A percentile compares a stretch with the other conserved stretches of the same genome.
Conservation (phyloP, 2,329 filamentous ascomycete genomes). For the Beauveria pseudobassiana region DNA sequence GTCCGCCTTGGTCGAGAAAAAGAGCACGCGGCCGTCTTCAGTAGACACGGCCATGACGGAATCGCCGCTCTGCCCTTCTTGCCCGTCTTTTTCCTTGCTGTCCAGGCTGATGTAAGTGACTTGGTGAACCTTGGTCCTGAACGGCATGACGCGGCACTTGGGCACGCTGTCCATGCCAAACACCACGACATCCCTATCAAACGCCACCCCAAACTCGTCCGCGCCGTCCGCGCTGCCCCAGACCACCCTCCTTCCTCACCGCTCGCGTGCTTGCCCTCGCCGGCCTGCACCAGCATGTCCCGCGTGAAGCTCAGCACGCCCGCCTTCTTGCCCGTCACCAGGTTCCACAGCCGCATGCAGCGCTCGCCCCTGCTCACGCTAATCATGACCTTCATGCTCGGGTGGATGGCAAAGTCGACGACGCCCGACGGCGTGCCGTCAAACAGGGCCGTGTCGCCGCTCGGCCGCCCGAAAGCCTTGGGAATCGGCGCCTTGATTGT, state of each 20-base stretch:
- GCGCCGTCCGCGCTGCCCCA: slow-evolving; percentile 67
- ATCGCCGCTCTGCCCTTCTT: slow-evolving; percentile 15
- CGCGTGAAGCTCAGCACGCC: slow-evolving; percentile 80
- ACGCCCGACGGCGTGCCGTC: slow-evolving; percentile 80
- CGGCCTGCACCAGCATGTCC: slow-evolving; percentile 64
- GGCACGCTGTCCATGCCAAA: slow-evolving; percentile 86
- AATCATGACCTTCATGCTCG: slow-evolving; percentile 94
- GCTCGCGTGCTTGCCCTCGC: slow-evolving; percentile 66
- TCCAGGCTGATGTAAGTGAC: slow-evolving; percentile 59
- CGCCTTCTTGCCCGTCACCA: slow-evolving; percentile 93
- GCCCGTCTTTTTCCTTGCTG: not conserved
- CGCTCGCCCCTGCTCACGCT: slow-evolving; percentile 84
- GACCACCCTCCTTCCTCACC: slow-evolving; percentile 73
- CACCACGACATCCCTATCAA: slow-evolving; percentile 76
- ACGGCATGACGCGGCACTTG: slow-evolving; percentile 63
- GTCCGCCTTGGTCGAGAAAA: slow-evolving; percentile 62
- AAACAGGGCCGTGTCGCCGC: slow-evolving; percentile 78
- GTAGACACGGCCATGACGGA: slow-evolving; percentile 70
- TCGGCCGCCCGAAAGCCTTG: slow-evolving; percentile 71
- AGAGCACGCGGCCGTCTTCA: slow-evolving; percentile 80
- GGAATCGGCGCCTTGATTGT: slow-evolving; percentile 84
- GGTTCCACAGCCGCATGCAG: slow-evolving; percentile 90
- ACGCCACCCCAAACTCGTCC: slow-evolving; percentile 82
- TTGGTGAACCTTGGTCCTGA: slow-evolving; percentile 75
- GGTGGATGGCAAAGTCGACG: slow-evolving; percentile 92